Evolutionary conservation across 2,329 filamentous ascomycete species (phyloP).

Genomic region (Fusarium xyrophilum): DNA sequence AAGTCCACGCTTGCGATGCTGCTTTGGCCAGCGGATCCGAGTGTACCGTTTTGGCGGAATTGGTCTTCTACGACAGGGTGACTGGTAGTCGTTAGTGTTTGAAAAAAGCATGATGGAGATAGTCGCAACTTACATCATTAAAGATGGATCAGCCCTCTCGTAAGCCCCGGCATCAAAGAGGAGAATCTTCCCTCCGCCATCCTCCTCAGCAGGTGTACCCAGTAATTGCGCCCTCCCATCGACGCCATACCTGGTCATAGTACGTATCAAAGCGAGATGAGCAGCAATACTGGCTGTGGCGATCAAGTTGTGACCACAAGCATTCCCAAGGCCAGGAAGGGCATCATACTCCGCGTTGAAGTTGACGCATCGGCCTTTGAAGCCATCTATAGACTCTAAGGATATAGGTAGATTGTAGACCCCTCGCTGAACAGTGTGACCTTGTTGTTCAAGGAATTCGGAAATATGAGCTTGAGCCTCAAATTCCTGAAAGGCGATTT

Average conservation of each 20-base stretch:
- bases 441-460: not conserved
- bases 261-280: not conserved
- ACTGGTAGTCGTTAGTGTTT: rapidly evolving
- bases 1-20: not conserved
- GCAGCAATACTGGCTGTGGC: not conserved
- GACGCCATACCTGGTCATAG: not conserved
- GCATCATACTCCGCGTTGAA: too few species aligned
- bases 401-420: not conserved
- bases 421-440: not conserved
- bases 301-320: not conserved
- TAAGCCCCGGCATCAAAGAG: not conserved
- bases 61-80: not conserved
- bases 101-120: rapidly evolving
- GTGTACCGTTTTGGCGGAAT: not conserved
- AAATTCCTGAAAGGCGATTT: not conserved
- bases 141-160: not conserved
- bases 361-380: too few species aligned
- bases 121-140: not conserved
- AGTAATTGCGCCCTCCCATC: not conserved
- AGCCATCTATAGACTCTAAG: not conserved
- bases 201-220: not conserved
- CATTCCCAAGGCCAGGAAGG: too few species aligned
- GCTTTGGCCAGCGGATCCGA: not conserved
- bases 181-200: not conserved
- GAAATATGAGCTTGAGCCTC: not conserved